Evolutionary conservation across 1,284 basidiomycete species (phyloP).

Genomic region (Schizopora paradoxa): DNA sequence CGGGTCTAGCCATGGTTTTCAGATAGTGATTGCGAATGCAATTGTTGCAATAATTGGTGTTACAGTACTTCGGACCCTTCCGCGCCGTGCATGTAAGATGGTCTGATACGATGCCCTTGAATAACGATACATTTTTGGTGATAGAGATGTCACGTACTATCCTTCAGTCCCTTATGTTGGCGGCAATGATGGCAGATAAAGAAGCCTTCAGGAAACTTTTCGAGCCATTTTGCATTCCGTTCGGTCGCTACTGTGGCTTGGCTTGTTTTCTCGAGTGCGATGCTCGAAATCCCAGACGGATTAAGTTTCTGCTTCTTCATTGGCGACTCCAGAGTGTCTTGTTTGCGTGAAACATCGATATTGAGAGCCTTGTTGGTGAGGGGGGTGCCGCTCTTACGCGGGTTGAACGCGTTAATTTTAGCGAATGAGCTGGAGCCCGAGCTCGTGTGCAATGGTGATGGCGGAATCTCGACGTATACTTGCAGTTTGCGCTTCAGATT

Average conservation of each 20-base stretch:
- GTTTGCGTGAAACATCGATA: slow-evolving; percentile 3
- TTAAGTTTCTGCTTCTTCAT: slow-evolving; percentile 15
- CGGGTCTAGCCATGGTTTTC: too few species aligned
- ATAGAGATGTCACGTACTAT: slow-evolving; percentile 26
- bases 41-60: too few species aligned
- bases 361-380: slow-evolving; percentile 19
- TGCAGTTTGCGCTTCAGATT: slow-evolving; percentile 30
- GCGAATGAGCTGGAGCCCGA: slow-evolving; percentile 13
- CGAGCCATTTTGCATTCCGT: slow-evolving; percentile 19
- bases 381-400: slow-evolving; percentile 6
- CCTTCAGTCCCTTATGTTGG: slow-evolving; percentile 48
- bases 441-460: slow-evolving; percentile 36
- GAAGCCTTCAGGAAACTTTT: slow-evolving; percentile 33
- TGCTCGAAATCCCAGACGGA: neutral
- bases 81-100: too few species aligned
- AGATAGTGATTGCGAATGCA: too few species aligned
- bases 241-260: slow-evolving; percentile 1
- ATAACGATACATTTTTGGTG: too few species aligned
- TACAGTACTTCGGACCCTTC: too few species aligned
- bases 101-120: too few species aligned
- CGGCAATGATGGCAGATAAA: slow-evolving; percentile 69
- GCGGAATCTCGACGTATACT: slow-evolving; percentile 54
- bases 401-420: slow-evolving; percentile 6
- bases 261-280: slow-evolving; percentile 9
- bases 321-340: slow-evolving; percentile 2